These are phyloP conservation scores for Emergomyces pasteurianus DNA, from an alignment of 2,329 filamentous ascomycete species.

Conservation along the genomic window DNA sequence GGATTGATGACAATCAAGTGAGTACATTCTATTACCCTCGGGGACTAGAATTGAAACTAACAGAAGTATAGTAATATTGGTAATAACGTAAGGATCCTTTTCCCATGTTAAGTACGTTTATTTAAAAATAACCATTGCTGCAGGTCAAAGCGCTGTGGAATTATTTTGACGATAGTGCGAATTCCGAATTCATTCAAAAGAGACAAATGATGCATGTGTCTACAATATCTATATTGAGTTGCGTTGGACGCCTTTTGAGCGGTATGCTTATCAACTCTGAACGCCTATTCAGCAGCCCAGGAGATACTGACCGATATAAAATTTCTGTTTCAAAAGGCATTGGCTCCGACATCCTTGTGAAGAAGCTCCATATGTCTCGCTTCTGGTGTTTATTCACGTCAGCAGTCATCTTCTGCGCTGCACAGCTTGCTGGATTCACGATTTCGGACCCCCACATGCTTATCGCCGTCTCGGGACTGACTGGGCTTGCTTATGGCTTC, in stretches of 20 bases:
- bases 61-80: slow-evolving; percentile 66
- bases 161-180: slow-evolving; percentile 62
- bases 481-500: slow-evolving; percentile 82
- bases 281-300: neutral
- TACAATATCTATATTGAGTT: slow-evolving; percentile 81
- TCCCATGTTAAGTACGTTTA: neutral
- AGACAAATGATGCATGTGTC: slow-evolving; percentile 88
- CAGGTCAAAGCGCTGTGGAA: slow-evolving; percentile 71
- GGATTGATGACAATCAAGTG: slow-evolving; percentile 99
- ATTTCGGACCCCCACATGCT: slow-evolving; percentile 68
- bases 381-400: slow-evolving; percentile 84
- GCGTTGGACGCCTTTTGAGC: slow-evolving; percentile 65
- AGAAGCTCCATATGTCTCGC: slow-evolving; percentile 64
- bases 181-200: slow-evolving; percentile 62
- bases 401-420: slow-evolving; percentile 62
- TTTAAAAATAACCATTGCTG: neutral
- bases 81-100: slow-evolving; percentile 50
- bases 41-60: slow-evolving; percentile 18
- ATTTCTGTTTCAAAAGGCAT: slow-evolving; percentile 51
- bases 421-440: slow-evolving; percentile 63
- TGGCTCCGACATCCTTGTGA: slow-evolving; percentile 81
- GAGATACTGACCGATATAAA: slow-evolving; percentile 3
- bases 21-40: slow-evolving; percentile 21
- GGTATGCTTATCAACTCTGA: slow-evolving; percentile 37
- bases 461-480: slow-evolving; percentile 66